Evolutionary conservation across 208 protist species (phyloP).

Genomic region (Trypanosoma lewisi): DNA sequence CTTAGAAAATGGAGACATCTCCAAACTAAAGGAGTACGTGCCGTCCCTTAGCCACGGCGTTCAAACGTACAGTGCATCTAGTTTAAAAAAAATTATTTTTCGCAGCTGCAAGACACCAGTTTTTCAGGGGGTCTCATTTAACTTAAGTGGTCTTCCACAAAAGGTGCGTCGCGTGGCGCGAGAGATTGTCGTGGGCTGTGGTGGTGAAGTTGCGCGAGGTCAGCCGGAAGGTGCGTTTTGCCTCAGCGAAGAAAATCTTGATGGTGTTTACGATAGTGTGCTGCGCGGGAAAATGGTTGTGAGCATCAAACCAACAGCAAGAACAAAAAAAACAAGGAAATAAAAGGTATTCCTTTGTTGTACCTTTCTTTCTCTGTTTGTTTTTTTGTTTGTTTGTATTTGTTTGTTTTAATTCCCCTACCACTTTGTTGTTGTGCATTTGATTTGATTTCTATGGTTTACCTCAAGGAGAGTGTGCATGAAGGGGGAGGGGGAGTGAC

Average conservation of each 20-base stretch:
- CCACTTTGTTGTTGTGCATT: neutral
- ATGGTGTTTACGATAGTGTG: slow-evolving; percentile 67
- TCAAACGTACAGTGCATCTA: slow-evolving; percentile 43
- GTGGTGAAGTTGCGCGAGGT: slow-evolving; percentile 34
- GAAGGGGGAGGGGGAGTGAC: neutral
- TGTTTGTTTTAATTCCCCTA: neutral
- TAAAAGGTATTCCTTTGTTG: too few relatives aligned
- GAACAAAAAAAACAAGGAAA: neutral
- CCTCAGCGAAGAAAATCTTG: slow-evolving; percentile 44
- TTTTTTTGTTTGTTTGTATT: too few relatives aligned
- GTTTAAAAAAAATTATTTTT: slow-evolving; percentile 48
- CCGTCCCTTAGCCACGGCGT: slow-evolving; percentile 47
- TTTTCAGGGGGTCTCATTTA: slow-evolving; percentile 41
- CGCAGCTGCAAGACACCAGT: slow-evolving; percentile 30
- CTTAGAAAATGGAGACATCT: slow-evolving; percentile 23
- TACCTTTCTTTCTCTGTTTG: too few relatives aligned
- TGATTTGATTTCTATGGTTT: too few relatives aligned
- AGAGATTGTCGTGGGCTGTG: slow-evolving; percentile 70
- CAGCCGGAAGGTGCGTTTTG: slow-evolving; percentile 14
- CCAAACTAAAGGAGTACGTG: slow-evolving; percentile 27
- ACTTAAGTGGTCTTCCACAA: slow-evolving; percentile 36
- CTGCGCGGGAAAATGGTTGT: slow-evolving; percentile 39
- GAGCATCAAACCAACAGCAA: neutral
- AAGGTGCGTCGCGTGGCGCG: slow-evolving; percentile 47
- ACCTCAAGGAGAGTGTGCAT: too few relatives aligned